Evolutionary conservation across 495 filamentous ascomycete species (phyloP).

Genomic region (Sporormia fimetaria): DNA sequence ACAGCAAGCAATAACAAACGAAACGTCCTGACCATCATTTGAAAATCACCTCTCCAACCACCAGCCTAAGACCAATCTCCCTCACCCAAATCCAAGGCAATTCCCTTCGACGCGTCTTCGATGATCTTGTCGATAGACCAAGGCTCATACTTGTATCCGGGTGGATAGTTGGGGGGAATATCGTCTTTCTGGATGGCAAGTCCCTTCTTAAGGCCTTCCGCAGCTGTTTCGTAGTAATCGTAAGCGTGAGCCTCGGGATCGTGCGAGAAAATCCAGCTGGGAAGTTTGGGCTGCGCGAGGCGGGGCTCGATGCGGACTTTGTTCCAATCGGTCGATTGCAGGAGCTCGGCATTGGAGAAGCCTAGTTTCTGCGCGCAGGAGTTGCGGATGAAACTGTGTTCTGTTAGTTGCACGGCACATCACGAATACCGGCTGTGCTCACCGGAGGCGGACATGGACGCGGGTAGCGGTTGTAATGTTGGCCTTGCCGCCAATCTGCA

Average conservation of each 20-base stretch:
- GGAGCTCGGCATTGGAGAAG: slow-evolving; percentile 45
- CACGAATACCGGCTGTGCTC: too few species aligned
- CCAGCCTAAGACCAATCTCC: slow-evolving; percentile 17
- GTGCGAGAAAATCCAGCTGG: slow-evolving; percentile 49
- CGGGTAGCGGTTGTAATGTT: slow-evolving; percentile 31
- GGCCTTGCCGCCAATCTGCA: slow-evolving; percentile 27
- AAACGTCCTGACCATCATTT: too few species aligned
- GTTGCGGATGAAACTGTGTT: slow-evolving; percentile 44
- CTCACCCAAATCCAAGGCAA: slow-evolving; percentile 34
- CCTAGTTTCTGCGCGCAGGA: slow-evolving; percentile 41
- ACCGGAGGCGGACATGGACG: slow-evolving; percentile 34
- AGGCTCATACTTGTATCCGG: slow-evolving; percentile 19
- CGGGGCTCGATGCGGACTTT: slow-evolving; percentile 47
- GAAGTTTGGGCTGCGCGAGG: slow-evolving; percentile 43
- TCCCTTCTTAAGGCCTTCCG: slow-evolving; percentile 18
- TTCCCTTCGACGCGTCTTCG: slow-evolving; percentile 15
- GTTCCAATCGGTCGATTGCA: slow-evolving; percentile 49
- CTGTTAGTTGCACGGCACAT: slow-evolving; percentile 3
- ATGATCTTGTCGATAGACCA: slow-evolving; percentile 23
- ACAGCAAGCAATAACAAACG: too few species aligned
- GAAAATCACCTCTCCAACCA: too few species aligned
- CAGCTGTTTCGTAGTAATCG: slow-evolving; percentile 40
- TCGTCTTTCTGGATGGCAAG: slow-evolving; percentile 12
- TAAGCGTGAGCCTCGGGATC: slow-evolving; percentile 52
- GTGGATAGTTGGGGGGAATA: slow-evolving; percentile 22